Conservation (phyloP, 768 basidiomycete species). For the Epithele typhae region DNA sequence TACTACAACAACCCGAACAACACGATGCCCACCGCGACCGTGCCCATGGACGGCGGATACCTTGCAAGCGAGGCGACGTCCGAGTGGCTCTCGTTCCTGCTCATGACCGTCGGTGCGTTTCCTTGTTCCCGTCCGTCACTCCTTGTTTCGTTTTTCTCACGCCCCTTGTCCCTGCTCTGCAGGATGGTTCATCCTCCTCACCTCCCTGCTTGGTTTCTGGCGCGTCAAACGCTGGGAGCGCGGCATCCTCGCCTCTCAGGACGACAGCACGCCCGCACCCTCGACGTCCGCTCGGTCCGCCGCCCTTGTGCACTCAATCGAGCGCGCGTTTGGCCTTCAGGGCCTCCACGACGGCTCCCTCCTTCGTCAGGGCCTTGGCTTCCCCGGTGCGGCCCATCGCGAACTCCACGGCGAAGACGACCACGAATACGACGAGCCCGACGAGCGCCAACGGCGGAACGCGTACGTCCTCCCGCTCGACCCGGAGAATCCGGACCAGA, state of each 20-base stretch:
- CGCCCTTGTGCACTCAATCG: constrained; percentile 27
- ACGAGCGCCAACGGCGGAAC: too few relatives aligned
- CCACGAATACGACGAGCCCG: constrained; percentile 5
- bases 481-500: constrained; percentile 38
- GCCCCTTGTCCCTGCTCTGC: not conserved
- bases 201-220: constrained; percentile 87
- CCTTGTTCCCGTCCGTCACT: not conserved
- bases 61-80: constrained; percentile 55
- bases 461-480: constrained; percentile 39
- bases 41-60: constrained; percentile 2
- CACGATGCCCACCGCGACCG: constrained; percentile 11
- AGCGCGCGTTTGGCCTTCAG: constrained; percentile 22
- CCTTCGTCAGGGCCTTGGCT: constrained; percentile 28
- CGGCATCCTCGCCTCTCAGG: constrained; percentile 62
- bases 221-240: constrained; percentile 87
- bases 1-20: constrained; percentile 33
- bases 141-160: too few relatives aligned
- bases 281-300: constrained; percentile 18
- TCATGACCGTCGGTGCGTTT: constrained; percentile 78
- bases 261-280: constrained; percentile 21
- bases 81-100: constrained; percentile 92
- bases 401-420: not conserved
- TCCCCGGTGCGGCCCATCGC: constrained; percentile 12
- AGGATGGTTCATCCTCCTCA: constrained; percentile 88
- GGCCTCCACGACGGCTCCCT: constrained; percentile 25